Conservation (phyloP, 805 yeast genomes). For the Suhomyces prunicola region DNA sequence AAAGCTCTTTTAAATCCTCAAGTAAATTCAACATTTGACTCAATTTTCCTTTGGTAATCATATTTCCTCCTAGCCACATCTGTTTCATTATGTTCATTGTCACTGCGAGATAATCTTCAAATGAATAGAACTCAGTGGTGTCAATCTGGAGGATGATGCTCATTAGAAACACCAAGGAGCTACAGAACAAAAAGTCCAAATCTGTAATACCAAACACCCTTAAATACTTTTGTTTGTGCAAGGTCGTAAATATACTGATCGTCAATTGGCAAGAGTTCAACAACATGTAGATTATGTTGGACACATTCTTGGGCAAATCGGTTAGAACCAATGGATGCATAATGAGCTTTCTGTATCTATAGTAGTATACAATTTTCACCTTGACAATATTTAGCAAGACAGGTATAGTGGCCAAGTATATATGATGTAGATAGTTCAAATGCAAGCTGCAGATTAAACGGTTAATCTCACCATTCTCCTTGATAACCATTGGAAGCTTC, state of each 20-base stretch:
- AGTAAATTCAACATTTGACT: conserved; percentile 10
- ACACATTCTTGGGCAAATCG: conserved; percentile 19
- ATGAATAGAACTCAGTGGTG: conserved; percentile 7
- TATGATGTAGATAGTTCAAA: conserved; percentile 27
- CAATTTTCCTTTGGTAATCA: conserved; percentile 20
- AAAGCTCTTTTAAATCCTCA: background rate
- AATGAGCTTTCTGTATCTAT: background rate
- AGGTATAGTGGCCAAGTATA: conserved; percentile 25
- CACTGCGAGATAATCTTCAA: conserved; percentile 16
- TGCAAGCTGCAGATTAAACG: conserved; percentile 24
- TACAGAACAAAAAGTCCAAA: conserved; percentile 22
- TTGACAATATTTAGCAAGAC: conserved; percentile 21
- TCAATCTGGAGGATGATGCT: conserved; percentile 16
- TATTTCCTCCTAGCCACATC: conserved; percentile 19
- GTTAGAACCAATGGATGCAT: conserved; percentile 5
- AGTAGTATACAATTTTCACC: conserved; percentile 12
- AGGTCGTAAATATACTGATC: conserved; percentile 20
- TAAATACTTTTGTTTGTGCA: conserved; percentile 16
- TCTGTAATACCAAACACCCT: conserved; percentile 26
- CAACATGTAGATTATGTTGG: conserved; percentile 13
- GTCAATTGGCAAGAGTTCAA: conserved; percentile 22
- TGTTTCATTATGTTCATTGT: conserved; percentile 17
- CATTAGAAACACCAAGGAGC: conserved; percentile 19
- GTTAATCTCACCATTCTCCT: conserved; percentile 7
- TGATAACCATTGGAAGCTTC: conserved; percentile 10